These are phyloP conservation scores for Zizania latifolia DNA, from an alignment of 176 grass and related monocot genomes.

Conservation along the genomic window DNA sequence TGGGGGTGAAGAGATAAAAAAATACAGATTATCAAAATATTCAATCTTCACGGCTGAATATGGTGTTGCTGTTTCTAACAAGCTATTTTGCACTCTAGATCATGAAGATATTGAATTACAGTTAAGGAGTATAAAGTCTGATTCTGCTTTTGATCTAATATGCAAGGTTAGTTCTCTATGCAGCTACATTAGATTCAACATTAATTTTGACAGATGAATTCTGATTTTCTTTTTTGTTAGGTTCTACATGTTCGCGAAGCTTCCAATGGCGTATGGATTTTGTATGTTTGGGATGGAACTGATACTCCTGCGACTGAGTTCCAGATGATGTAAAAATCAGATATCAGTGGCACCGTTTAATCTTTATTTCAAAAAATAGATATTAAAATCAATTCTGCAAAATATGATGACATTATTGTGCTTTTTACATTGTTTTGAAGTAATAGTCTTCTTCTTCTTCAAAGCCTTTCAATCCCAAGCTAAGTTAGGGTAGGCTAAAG, in stretches of 20 bases:
- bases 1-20: too few species aligned
- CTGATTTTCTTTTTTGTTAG: conserved; percentile 34
- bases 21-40: conserved; percentile 19
- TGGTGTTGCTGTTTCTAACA: conserved; percentile 13
- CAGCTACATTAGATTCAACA: conserved; percentile 3
- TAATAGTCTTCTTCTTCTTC: neutral
- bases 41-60: conserved; percentile 5
- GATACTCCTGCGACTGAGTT: conserved; percentile 50
- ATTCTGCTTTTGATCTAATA: conserved; percentile 65
- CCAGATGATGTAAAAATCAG: conserved; percentile 26
- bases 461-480: too few species aligned
- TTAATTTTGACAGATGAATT: conserved; percentile 6
- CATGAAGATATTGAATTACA: conserved; percentile 47
- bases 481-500: too few species aligned
- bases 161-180: conserved; percentile 62
- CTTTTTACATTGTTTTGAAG: conserved; percentile 16
- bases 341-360: conserved; percentile 6
- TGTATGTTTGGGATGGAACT: conserved; percentile 94
- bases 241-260: conserved; percentile 73
- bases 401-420: neutral
- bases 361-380: neutral
- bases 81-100: conserved; percentile 42
- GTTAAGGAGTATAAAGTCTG: conserved; percentile 41
- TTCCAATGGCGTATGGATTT: conserved; percentile 42
- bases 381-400: neutral